Evolutionary conservation across 2,329 filamentous ascomycete genomes (phyloP), one percentile per base, ranked within the genome.

Genomic region (Ophiostoma sp.): DNA sequence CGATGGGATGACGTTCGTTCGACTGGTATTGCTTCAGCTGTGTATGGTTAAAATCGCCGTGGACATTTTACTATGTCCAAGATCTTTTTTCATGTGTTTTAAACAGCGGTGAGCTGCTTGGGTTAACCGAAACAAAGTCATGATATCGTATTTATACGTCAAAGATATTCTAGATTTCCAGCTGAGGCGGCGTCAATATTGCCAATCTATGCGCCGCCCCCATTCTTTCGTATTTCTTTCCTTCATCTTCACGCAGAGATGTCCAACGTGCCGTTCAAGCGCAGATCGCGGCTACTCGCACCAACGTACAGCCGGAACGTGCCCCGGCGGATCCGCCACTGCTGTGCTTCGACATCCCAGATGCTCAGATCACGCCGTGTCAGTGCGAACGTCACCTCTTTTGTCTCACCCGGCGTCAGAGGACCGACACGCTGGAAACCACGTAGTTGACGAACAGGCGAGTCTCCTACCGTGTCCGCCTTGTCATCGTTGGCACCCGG

Each of bases 321-420:
- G 39, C 73, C 66, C n/a, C 70, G 45, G 15, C 90, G 83, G 66
- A 89, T 77, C 25, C 82, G 82, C 91, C 90, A 93, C 77, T 87
- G 86, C 82, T 92, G 89, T 61, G 83, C 83, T 1, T 79, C 81
- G 5, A 87, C 85, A 78, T 92, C 88, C 91, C 91, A 93, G 25
- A 89, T 84, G 79, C 90, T 92, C 69, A 93, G 77, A 78, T 93
- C 90, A 75, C 90, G 85, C 59, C 91, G 84, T 17, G 85, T 91
- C 50, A 93, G 78, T 48, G 82, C 79, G 72, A 92, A 87, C 0
- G 76, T 80, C 0, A 90, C 81, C 0, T 81, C 83, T 19, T 81
- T 80, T 25, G 80, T 83, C 74, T 84, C 79, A 0, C 84, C 84
- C 6, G 75, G 74, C 55, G 83, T 80, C 63, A 92, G 75, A 12